These are phyloP conservation scores for Russula emetica DNA, from an alignment of 768 basidiomycete species.

Conservation along the genomic window DNA sequence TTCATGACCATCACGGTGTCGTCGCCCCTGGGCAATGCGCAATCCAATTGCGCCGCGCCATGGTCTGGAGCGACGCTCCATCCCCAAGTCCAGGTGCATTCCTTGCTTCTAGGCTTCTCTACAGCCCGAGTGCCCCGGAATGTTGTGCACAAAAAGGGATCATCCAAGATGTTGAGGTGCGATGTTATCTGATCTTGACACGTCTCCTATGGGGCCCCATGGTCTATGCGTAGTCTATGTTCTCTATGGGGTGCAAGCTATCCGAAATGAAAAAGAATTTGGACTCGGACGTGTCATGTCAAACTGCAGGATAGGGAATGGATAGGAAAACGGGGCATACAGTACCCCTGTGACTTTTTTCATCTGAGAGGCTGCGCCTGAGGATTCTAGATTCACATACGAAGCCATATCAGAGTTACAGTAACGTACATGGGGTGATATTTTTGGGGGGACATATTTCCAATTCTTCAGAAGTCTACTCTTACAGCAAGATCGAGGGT, in stretches of 20 bases:
- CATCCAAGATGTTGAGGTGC: background rate
- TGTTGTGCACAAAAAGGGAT: background rate
- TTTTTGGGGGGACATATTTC: slow-evolving; percentile 5
- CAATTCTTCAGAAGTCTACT: slow-evolving; percentile 14
- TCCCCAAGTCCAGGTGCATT: background rate
- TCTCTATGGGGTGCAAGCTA: background rate
- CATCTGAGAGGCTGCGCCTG: slow-evolving; percentile 1
- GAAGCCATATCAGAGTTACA: slow-evolving; percentile 3
- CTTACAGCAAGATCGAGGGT: too few relatives aligned
- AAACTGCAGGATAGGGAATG: background rate
- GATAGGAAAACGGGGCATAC: too few relatives aligned
- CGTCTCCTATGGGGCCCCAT: background rate
- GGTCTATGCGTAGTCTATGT: background rate
- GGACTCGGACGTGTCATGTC: background rate
- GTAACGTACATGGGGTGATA: slow-evolving; percentile 9
- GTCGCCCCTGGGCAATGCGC: background rate
- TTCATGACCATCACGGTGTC: background rate
- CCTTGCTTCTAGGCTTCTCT: slow-evolving; percentile 1
- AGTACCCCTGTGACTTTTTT: slow-evolving; percentile 16
- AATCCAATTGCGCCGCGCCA: background rate
- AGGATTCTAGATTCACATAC: background rate
- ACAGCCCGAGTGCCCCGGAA: background rate
- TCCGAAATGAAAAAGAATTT: slow-evolving; percentile 2
- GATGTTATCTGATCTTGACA: slow-evolving; percentile 15
- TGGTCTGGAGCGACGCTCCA: slow-evolving; percentile 1